Percentiles rank a stretch among this genome's conserved stretches.
Conservation (phyloP, 2,329 filamentous ascomycete species). For the Cladosporium sp. region DNA sequence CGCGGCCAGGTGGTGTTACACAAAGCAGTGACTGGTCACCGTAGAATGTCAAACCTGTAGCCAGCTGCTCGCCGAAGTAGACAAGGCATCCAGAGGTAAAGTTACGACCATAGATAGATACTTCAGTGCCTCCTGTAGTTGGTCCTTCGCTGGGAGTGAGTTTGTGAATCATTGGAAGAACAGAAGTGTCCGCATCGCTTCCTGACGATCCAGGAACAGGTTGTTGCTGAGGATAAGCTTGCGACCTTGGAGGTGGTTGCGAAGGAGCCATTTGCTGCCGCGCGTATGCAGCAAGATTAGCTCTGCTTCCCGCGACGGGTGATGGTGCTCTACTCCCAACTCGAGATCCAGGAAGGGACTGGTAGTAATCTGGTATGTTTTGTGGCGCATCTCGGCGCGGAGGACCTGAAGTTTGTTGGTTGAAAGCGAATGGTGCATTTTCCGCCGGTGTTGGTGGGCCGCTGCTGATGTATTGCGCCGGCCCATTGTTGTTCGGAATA, state of each 20-base stretch:
- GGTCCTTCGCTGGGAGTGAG: constrained; percentile 82
- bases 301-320: constrained; percentile 52
- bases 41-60: constrained; percentile 78
- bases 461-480: constrained; percentile 34
- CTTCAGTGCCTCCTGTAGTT: constrained; percentile 80
- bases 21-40: constrained; percentile 78
- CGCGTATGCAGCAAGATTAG: constrained; percentile 39
- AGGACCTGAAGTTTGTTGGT: constrained; percentile 26
- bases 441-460: constrained; percentile 37
- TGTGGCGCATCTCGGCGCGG: constrained; percentile 28
- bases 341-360: constrained; percentile 59
- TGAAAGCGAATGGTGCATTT: constrained; percentile 30
- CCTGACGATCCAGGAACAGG: constrained; percentile 14
- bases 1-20: constrained; percentile 70
- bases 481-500: constrained; percentile 33
- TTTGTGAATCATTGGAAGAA: constrained; percentile 70
- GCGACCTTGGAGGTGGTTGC: constrained; percentile 13
- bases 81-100: constrained; percentile 81
- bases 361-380: constrained; percentile 26
- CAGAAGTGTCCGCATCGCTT: constrained; percentile 10
- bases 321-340: constrained; percentile 79
- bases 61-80: constrained; percentile 73
- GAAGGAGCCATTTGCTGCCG: constrained; percentile 28
- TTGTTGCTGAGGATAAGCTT: constrained; percentile 12
- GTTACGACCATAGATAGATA: constrained; percentile 77